phyloP scores from a whole-genome alignment of 768 basidiomycete genomes.

The Suillus subaureus region DNA sequence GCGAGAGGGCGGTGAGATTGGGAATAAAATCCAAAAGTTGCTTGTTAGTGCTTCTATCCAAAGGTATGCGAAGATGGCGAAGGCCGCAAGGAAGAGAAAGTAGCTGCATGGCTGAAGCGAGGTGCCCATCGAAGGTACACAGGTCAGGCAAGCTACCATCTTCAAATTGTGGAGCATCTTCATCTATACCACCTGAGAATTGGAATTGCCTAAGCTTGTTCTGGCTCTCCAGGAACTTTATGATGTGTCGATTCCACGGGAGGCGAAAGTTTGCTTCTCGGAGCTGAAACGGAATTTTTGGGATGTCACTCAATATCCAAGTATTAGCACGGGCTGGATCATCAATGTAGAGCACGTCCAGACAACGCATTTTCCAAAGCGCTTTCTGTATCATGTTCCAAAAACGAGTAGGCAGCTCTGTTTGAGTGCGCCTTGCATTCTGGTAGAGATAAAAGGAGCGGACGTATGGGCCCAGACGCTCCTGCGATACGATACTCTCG shows the following conservation, averaged over 20 bases:
- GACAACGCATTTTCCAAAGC: constrained; percentile 43
- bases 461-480: constrained; percentile 44
- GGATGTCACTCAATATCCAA: constrained; percentile 48
- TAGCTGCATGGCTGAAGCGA: constrained; percentile 45
- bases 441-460: constrained; percentile 45
- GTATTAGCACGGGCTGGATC: constrained; percentile 41
- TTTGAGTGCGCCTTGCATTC: constrained; percentile 29
- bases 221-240: constrained; percentile 53
- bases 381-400: constrained; percentile 48
- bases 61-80: constrained; percentile 45
- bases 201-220: constrained; percentile 43
- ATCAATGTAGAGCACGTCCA: constrained; percentile 46
- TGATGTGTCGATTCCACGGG: constrained; percentile 48
- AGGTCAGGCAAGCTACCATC: constrained; percentile 43
- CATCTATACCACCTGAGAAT: constrained; percentile 26
- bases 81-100: constrained; percentile 37
- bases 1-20: constrained; percentile 29
- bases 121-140: constrained; percentile 46
- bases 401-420: constrained; percentile 36
- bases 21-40: constrained; percentile 35
- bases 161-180: constrained; percentile 28
- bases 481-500: constrained; percentile 36
- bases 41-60: constrained; percentile 40
- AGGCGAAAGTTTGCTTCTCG: constrained; percentile 50
- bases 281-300: constrained; percentile 48